phyloP scores from a whole-genome alignment of 495 filamentous ascomycete genomes.

The Talaromyces stipitatus region DNA sequence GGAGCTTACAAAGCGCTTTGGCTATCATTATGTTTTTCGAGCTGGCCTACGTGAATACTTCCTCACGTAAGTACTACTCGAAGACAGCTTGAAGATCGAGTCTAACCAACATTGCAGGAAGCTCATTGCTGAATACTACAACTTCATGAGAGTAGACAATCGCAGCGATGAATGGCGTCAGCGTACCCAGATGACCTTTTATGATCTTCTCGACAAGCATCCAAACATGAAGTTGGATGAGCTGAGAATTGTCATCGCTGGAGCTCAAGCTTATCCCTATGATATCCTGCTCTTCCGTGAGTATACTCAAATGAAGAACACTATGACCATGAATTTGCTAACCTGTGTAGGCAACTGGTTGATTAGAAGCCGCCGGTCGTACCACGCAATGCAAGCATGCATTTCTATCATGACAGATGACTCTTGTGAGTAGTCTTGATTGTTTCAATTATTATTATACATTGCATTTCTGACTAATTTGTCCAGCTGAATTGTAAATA shows the following conservation, averaged over 20 bases:
- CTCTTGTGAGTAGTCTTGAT: neutral
- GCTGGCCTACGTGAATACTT: constrained; percentile 16
- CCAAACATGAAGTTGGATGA: constrained; percentile 9
- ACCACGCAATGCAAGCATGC: constrained; percentile 14
- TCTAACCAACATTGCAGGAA: constrained; percentile 8
- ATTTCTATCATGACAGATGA: constrained; percentile 9
- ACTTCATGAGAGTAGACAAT: constrained; percentile 11
- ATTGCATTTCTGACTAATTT: neutral
- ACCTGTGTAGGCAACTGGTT: constrained; percentile 7
- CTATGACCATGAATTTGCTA: neutral
- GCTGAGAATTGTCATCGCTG: constrained; percentile 6
- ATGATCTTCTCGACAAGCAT: constrained; percentile 9
- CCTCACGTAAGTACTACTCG: constrained; percentile 10
- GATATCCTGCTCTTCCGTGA: constrained; percentile 16
- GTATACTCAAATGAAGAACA: constrained; percentile 1
- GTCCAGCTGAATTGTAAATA: neutral
- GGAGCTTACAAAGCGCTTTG: constrained; percentile 10
- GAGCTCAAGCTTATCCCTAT: constrained; percentile 3
- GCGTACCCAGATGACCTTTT: constrained; percentile 8
- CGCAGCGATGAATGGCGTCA: constrained; percentile 9
- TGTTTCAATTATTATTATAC: neutral
- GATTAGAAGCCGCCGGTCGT: constrained; percentile 6
- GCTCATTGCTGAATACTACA: constrained; percentile 11
- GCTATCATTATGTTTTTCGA: constrained; percentile 19
- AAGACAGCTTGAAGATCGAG: neutral